Conservation (phyloP, 306 rosid species). For the Calophaca sinica region DNA sequence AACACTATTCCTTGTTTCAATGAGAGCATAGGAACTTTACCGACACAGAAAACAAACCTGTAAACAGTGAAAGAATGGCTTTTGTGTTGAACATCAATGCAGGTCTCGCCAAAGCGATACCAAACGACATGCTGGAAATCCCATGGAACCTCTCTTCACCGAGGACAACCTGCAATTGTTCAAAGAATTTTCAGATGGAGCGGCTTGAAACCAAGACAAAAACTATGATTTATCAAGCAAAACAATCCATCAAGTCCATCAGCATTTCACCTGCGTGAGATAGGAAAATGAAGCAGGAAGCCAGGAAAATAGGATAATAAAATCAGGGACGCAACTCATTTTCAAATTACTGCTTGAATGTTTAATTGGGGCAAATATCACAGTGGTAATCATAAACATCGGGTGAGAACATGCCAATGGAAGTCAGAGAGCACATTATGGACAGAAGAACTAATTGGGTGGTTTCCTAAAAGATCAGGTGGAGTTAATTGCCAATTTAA, state of each 20-base stretch:
- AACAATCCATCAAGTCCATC: constrained; percentile 3
- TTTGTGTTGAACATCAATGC: constrained; percentile 57
- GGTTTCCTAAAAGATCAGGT: background rate
- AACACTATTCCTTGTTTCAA: background rate
- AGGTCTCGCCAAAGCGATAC: constrained; percentile 78
- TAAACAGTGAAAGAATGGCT: constrained; percentile 56
- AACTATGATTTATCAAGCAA: background rate
- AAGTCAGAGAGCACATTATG: constrained; percentile 17
- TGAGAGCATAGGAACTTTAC: background rate
- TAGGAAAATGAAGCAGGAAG: background rate
- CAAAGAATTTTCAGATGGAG: constrained; percentile 29
- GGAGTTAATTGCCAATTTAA: constrained; percentile 1
- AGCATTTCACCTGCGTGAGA: background rate
- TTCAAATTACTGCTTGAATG: background rate
- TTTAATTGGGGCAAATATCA: background rate
- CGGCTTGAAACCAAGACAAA: background rate
- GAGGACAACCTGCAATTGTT: constrained; percentile 68
- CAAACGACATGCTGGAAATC: constrained; percentile 76
- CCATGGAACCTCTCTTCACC: constrained; percentile 88
- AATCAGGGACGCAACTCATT: constrained; percentile 16
- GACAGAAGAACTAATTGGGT: background rate
- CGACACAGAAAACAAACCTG: constrained; percentile 53
- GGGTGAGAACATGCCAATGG: background rate
- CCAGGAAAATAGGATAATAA: background rate
- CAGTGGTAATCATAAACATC: background rate